Evolutionary conservation across 768 basidiomycete genomes (phyloP).

Genomic region (Naganishia kalamii): DNA sequence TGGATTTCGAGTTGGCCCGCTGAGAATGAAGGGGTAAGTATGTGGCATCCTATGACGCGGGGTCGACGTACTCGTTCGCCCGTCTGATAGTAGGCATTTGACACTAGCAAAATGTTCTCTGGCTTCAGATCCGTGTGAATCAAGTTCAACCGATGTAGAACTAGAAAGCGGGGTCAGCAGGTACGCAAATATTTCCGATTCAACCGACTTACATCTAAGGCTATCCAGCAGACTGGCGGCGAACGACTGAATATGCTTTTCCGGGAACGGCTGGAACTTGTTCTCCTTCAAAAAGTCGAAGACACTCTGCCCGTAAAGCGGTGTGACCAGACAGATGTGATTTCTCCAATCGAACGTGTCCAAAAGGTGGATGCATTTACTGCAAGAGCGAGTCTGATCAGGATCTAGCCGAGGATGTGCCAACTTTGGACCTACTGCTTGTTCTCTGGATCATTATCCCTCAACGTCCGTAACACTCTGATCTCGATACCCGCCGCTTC

Average conservation of each 20-base stretch:
- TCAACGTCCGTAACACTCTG: conserved; percentile 83
- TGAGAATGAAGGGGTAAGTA: conserved; percentile 46
- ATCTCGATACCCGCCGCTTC: conserved; percentile 98
- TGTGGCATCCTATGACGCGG: conserved; percentile 18
- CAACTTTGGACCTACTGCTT: conserved; percentile 64
- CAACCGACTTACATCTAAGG: conserved; percentile 71
- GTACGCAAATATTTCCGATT: not conserved
- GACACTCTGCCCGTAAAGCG: conserved; percentile 91
- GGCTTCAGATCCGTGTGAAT: conserved; percentile 99
- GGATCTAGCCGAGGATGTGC: not conserved
- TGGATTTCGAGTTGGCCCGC: conserved; percentile 60
- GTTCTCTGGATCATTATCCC: conserved; percentile 79
- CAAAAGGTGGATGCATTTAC: conserved; percentile 95
- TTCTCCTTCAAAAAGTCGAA: conserved; percentile 99
- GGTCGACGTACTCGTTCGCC: conserved; percentile 5
- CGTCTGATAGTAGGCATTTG: conserved; percentile 57
- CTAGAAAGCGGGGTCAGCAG: conserved; percentile 50
- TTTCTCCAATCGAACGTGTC: conserved; percentile 95
- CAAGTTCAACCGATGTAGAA: conserved; percentile 80
- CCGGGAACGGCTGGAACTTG: conserved; percentile 90
- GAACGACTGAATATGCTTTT: conserved; percentile 91
- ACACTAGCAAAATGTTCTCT: conserved; percentile 92
- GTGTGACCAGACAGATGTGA: conserved; percentile 94
- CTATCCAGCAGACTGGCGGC: conserved; percentile 84
- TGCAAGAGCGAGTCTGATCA: conserved; percentile 42